Percentiles rank a stretch among this genome's conserved stretches.
Evolutionary conservation across 305 asterid genomes (phyloP).

Genomic region (Fraxinus xanthoxyloides): DNA sequence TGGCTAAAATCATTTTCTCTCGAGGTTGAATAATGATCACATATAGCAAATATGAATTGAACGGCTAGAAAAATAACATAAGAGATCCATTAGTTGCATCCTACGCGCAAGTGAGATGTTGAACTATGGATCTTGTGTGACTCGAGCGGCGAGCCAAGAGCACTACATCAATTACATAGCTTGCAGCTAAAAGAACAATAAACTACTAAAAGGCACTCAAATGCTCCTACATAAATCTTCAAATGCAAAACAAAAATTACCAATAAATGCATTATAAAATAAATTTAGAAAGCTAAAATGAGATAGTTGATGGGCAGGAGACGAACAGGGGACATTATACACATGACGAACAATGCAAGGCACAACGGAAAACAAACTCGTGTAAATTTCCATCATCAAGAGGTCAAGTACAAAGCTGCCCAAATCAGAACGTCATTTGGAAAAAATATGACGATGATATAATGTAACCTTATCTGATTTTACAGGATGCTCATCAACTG

Average conservation of each 20-base stretch:
- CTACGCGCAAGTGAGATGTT: not conserved
- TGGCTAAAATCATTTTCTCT: too few species aligned
- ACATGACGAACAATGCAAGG: not conserved
- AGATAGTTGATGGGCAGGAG: not conserved
- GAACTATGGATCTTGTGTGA: not conserved
- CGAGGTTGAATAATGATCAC: too few species aligned
- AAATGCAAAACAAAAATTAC: not conserved
- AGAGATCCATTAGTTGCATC: not conserved
- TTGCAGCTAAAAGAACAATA: not conserved
- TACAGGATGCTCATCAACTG: not conserved
- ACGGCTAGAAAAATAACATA: not conserved
- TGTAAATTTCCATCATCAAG: not conserved
- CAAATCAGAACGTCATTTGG: not conserved
- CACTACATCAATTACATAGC: not conserved
- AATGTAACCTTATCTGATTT: not conserved
- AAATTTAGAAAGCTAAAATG: not conserved
- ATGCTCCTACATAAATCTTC: not conserved
- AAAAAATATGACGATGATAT: not conserved
- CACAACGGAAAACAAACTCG: not conserved
- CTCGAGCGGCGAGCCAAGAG: not conserved
- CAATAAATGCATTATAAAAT: not conserved
- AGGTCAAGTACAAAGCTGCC: not conserved
- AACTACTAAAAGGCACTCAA: not conserved
- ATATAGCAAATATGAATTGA: not conserved
- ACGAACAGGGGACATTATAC: not conserved